A percentile compares a stretch with the other conserved stretches of the same genome.
These are phyloP conservation scores for Nigrospora sphaerica DNA, from an alignment of 2,329 filamentous ascomycete species.

Conservation along the genomic window DNA sequence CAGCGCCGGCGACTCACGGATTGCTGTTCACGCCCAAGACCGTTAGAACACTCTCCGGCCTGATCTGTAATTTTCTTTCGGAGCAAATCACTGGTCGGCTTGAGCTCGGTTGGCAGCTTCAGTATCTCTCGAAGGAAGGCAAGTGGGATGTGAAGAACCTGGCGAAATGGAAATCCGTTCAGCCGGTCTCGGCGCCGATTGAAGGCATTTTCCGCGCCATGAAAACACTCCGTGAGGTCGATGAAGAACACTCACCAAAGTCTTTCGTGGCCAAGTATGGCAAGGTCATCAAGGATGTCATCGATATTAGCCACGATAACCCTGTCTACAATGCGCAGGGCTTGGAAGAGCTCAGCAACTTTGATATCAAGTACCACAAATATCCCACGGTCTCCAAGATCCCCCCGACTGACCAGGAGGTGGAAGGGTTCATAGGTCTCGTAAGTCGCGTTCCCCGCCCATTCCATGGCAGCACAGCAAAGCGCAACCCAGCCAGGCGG, in stretches of 20 bases:
- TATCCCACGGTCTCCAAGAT: constrained; percentile 90
- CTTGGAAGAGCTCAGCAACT: constrained; percentile 50
- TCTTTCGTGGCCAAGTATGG: constrained; percentile 52
- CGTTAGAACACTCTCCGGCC: constrained; percentile 68
- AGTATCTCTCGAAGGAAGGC: constrained; percentile 78
- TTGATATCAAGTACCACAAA: constrained; percentile 64
- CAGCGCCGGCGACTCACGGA: constrained; percentile 70
- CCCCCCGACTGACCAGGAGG: constrained; percentile 56
- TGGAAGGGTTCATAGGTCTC: constrained; percentile 41
- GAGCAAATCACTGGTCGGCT: constrained; percentile 70
- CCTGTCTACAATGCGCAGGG: constrained; percentile 80
- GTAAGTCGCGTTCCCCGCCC: constrained; percentile 17
- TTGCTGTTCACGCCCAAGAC: constrained; percentile 74
- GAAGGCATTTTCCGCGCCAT: constrained; percentile 77
- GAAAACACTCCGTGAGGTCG: constrained; percentile 88
- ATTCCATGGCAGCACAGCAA: not conserved
- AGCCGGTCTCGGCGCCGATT: constrained; percentile 72
- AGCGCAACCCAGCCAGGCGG: not conserved
- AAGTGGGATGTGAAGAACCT: constrained; percentile 99
- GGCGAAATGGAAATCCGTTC: constrained; percentile 78
- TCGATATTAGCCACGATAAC: constrained; percentile 87
- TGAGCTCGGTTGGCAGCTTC: constrained; percentile 82
- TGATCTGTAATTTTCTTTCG: constrained; percentile 76
- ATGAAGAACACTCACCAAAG: constrained; percentile 71
- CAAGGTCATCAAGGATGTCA: constrained; percentile 61